A percentile compares a stretch with the other conserved stretches of the same genome.
Evolutionary conservation across 192 early-diverging fungal species (phyloP).

Genomic region (Dispira simplex): DNA sequence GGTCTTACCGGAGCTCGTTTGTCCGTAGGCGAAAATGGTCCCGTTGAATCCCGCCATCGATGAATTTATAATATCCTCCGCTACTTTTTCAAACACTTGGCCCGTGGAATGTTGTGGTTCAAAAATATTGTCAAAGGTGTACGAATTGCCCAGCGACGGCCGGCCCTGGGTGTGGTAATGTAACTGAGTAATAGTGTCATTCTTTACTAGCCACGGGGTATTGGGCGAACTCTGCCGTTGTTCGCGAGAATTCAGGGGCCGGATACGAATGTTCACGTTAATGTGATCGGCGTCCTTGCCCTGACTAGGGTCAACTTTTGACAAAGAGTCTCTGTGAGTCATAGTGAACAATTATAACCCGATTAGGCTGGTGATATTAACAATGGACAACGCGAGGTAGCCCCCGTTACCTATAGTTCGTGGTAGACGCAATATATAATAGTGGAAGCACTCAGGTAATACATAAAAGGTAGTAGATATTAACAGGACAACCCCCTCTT

Average conservation of each 20-base stretch:
- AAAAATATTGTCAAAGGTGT: constrained; percentile 33
- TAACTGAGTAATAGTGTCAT: constrained; percentile 27
- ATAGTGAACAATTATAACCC: neutral
- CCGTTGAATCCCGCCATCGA: constrained; percentile 93
- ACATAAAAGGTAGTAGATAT: no score
- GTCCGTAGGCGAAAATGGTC: constrained; percentile 97
- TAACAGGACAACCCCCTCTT: no score
- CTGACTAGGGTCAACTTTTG: neutral
- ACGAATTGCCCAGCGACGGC: constrained; percentile 20
- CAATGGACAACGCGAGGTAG: no score
- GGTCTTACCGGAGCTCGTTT: constrained; percentile 94
- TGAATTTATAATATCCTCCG: constrained; percentile 36
- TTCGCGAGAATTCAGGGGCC: constrained; percentile 50
- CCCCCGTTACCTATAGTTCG: no score
- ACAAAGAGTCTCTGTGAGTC: neutral
- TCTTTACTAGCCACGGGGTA: constrained; percentile 25
- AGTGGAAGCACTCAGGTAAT: no score
- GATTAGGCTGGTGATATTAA: no score
- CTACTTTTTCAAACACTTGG: constrained; percentile 27
- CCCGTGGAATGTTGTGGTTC: constrained; percentile 23
- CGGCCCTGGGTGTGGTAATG: constrained; percentile 17
- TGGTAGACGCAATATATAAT: no score
- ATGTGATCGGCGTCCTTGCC: constrained; percentile 30
- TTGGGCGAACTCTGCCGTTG: constrained; percentile 21
- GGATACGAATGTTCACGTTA: constrained; percentile 55